Evolutionary conservation across 1,284 basidiomycete species (phyloP).

Genomic region (Phenoliferia sp.): DNA sequence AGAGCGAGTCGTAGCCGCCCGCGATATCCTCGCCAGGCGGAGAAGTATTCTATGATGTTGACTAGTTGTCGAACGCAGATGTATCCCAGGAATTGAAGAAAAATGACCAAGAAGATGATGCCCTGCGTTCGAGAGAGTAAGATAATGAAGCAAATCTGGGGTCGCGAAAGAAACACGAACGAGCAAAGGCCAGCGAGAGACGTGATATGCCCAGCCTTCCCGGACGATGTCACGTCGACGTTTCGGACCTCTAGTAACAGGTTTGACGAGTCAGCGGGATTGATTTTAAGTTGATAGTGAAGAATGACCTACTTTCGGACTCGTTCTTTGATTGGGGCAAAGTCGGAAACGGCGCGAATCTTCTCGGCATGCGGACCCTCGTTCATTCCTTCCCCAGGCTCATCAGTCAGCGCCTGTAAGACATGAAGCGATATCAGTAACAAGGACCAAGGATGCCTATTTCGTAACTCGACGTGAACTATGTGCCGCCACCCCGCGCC

Average conservation of each 20-base stretch:
- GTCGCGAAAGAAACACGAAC: constrained; percentile 48
- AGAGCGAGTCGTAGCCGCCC: constrained; percentile 69
- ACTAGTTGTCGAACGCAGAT: constrained; percentile 84
- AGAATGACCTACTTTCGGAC: constrained; percentile 56
- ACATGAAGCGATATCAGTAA: not conserved
- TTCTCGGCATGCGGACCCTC: constrained; percentile 49
- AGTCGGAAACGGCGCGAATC: constrained; percentile 83
- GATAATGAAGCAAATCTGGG: not conserved
- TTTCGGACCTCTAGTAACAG: constrained; percentile 48
- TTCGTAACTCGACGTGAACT: not conserved
- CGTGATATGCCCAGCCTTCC: constrained; percentile 70
- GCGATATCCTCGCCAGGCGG: constrained; percentile 83
- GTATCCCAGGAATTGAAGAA: constrained; percentile 75
- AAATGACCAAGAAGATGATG: constrained; percentile 79
- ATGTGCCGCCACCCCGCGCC: not conserved
- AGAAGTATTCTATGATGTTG: constrained; percentile 84
- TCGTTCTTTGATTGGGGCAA: constrained; percentile 81
- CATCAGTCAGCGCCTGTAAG: constrained; percentile 19
- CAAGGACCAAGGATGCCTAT: not conserved
- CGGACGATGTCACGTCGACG: constrained; percentile 43
- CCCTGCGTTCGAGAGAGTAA: constrained; percentile 46
- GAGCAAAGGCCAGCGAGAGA: constrained; percentile 82
- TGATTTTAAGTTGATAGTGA: not conserved
- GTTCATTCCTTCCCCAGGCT: not conserved
- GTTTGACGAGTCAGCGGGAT: not conserved